Base-by-base conservation (phyloP, 805 yeast genomes). In the Barnettozyma pratensis region DNA sequence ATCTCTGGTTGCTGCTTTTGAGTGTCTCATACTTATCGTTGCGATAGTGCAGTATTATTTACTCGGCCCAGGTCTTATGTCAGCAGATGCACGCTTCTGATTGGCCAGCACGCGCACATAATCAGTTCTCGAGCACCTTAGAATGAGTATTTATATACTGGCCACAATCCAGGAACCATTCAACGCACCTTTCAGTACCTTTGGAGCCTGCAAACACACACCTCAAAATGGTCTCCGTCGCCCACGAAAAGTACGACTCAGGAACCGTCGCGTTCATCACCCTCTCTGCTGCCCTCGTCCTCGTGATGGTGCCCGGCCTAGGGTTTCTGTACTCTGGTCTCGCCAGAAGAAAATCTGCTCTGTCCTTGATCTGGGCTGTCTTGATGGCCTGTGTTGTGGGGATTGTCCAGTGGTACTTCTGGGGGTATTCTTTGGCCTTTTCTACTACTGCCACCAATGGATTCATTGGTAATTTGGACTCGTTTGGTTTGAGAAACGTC, bases 401-500 rank as follows among this genome's bases (percentile, higher is more conserved):
- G 1, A 75, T 80, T 46, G 80, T 90, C 62, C 96, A 90, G 64
- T 92, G 98, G 98, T 92, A 90, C 67, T 89, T 92, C 64, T 94
- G 98, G 97, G 97, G 97, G n/a, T 91, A 88, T 64, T 88, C 97
- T 0, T 69, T 92, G 39, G 95, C 98, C 4, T 90, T 94, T 60
- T 81, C 92, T 0, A 59, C 75, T n/a, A 77, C 86, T 0, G 89
- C 96, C 2, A 71, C 83, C 34, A 90, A 91, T 66, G 81, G 83
- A 40, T 94, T 83, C 65, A 92, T 92, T 57, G 99, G 99, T 6
- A 84, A 92, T 65, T 68, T 92, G 57, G 83, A 82, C 57, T 76
- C 82, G 41, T 87, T 91, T 67, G 98, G 96, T 5, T 81, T 88
- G 61, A 77, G 85, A 62, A 76, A 86, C 63, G 80, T 89, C 10